phyloP scores from a whole-genome alignment of 1,139 yeast genomes.

The Sugiyamaella xylanicola region DNA sequence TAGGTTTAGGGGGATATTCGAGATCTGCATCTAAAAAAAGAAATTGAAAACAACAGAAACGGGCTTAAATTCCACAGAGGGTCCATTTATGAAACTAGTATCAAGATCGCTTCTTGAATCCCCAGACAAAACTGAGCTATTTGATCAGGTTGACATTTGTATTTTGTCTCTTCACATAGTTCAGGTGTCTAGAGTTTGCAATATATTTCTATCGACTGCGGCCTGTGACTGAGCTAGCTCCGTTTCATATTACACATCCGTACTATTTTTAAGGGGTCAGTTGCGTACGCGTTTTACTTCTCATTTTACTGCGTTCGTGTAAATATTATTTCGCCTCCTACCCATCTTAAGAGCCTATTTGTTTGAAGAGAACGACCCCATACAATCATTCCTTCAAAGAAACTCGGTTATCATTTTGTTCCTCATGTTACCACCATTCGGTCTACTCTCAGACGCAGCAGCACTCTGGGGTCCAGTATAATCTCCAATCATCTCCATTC shows the following conservation, averaged over 20 bases:
- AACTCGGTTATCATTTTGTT: neutral
- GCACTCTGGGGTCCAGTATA: constrained; percentile 1
- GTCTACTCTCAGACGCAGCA: constrained; percentile 10
- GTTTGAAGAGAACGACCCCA: constrained; percentile 2
- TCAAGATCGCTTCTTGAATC: neutral
- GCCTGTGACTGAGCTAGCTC: no score
- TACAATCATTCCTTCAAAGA: neutral
- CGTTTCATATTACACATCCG: no score
- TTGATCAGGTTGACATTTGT: neutral
- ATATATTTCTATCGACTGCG: no score
- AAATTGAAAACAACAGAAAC: constrained; percentile 12
- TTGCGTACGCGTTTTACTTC: neutral
- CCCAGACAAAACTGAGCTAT: neutral
- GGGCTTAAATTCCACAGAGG: constrained; percentile 10
- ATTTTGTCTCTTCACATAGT: no score
- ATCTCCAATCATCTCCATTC: no score
- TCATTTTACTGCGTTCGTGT: neutral
- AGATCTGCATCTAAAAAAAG: constrained; percentile 11
- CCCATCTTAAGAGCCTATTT: neutral
- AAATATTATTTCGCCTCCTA: neutral
- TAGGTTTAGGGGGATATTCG: constrained; percentile 6
- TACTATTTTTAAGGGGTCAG: neutral
- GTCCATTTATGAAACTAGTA: neutral
- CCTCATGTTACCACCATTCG: constrained; percentile 12
- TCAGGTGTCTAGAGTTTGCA: no score